Base-by-base conservation (phyloP, 2,329 filamentous ascomycete species). In the Pseudophaeomoniella oleicola region DNA sequence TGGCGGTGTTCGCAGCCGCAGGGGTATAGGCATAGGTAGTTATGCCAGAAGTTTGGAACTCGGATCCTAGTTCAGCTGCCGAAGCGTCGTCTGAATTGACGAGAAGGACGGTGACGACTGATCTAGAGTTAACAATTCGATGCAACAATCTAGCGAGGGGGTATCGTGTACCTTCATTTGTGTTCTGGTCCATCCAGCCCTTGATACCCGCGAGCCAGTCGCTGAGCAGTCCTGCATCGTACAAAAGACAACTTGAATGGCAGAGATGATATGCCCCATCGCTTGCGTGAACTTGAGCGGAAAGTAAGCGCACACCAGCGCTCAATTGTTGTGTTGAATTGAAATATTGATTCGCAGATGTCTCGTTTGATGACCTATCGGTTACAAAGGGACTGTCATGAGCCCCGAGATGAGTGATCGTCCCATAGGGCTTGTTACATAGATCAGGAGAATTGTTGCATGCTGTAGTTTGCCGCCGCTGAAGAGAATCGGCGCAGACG, bases 361-460 rank as follows among this genome's bases (percentile, higher is more conserved):
- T 56, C 16, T 73, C 72, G 41, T 59, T 62, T 1, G 74, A 79
- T 38, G 66, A 68, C 16, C 60, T 54, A 48, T 84, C 76, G 35
- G 79, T 67, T 31, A 86, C 56, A 53, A 86, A 87, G 9, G 81
- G 67, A 42, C 72, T 76, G 58, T 86, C 71, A 59, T 87, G 82
- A 13, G 79, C 80, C 15, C 81, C 81, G 50, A 88, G 72, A 54
- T 87, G 71, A 3, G 82, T 87, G 47, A 90, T 71, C 46, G 80
- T 74, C 59, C 75, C 77, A 63, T 90, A 90, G 13, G 71, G 60
- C 44, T 72, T 73, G 42, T 60, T 63, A 64, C 84, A 90, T 30
- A 90, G 70, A 31, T 67, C 61, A 0, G 81, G 80, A 1, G 80
- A 85, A 64, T 88, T 88, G 62, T 90, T 90, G 70, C 84, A 90